These are phyloP conservation scores for Kluyveromyces aestuarii DNA, from an alignment of 805 yeast species.

Conservation along the genomic window DNA sequence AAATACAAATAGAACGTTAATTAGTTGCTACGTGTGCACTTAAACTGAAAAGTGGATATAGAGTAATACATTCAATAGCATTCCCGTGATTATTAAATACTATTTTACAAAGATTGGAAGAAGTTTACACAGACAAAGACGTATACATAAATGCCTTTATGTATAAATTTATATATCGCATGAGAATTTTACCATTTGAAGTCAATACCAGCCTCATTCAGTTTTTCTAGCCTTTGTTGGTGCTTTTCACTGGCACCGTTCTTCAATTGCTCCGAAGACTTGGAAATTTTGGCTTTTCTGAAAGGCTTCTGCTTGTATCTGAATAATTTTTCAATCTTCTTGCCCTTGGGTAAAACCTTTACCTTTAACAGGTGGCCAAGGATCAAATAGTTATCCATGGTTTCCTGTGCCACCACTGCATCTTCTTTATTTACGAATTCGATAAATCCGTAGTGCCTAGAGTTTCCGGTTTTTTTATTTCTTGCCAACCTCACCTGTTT, in stretches of 20 bases:
- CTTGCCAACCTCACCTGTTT: constrained; percentile 73
- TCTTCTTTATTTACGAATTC: constrained; percentile 70
- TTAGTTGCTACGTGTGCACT: no score
- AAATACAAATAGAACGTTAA: no score
- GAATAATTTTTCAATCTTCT: constrained; percentile 33
- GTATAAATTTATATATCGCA: neutral
- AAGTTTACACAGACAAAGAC: neutral
- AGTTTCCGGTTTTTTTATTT: constrained; percentile 81
- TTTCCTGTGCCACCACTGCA: constrained; percentile 83
- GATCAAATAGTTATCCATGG: constrained; percentile 90
- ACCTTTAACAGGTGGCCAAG: constrained; percentile 83
- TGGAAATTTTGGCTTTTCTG: constrained; percentile 23
- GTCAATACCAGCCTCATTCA: constrained; percentile 30
- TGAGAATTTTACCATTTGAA: constrained; percentile 23
- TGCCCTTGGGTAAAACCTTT: constrained; percentile 37
- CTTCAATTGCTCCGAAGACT: constrained; percentile 26
- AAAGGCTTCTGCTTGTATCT: constrained; percentile 30
- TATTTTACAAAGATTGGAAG: neutral
- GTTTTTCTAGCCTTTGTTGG: constrained; percentile 25
- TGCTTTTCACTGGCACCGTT: constrained; percentile 26
- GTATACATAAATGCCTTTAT: neutral
- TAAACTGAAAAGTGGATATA: no score
- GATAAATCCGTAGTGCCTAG: constrained; percentile 86
- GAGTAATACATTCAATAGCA: neutral
- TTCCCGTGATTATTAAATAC: neutral